phyloP scores from a whole-genome alignment of 2,329 filamentous ascomycete genomes.

The Zasmidium angulare region DNA sequence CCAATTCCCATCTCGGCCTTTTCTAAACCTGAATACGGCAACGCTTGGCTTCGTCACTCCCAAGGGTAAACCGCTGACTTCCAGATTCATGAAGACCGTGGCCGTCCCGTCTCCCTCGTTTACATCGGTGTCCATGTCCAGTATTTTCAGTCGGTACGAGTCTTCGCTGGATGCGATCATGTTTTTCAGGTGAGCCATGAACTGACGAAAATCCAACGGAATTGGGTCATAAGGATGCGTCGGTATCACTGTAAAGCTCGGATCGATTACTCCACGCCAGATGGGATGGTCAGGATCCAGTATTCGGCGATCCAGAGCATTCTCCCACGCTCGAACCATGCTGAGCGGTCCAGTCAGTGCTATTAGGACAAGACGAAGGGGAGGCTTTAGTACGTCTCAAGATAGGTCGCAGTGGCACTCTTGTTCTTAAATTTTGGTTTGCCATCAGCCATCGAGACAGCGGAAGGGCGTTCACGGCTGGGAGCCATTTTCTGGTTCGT shows the following conservation, averaged over 20 bases:
- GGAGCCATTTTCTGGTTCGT: not conserved
- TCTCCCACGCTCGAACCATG: not conserved
- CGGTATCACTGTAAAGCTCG: not conserved
- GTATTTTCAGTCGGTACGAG: not conserved
- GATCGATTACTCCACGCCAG: not conserved
- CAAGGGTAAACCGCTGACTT: not conserved
- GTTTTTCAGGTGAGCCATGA: not conserved
- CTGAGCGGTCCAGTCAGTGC: not conserved
- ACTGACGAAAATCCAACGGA: not conserved
- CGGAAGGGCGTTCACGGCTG: not conserved
- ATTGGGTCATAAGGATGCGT: not conserved
- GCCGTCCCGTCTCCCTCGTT: not conserved
- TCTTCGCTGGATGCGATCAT: not conserved
- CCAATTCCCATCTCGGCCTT: slow-evolving; percentile 1
- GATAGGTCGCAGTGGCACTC: not conserved
- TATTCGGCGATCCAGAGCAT: not conserved
- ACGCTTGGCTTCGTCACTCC: slow-evolving; percentile 2
- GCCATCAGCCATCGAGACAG: not conserved
- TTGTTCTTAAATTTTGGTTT: not conserved
- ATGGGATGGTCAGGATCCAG: not conserved
- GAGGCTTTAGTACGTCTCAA: not conserved
- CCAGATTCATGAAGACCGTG: slow-evolving; percentile 3
- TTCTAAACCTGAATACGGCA: not conserved
- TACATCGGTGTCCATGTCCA: not conserved
- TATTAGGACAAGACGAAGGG: not conserved